phyloP scores from a whole-genome alignment of 2,329 filamentous ascomycete species.

The Parascedosporium putredinis region DNA sequence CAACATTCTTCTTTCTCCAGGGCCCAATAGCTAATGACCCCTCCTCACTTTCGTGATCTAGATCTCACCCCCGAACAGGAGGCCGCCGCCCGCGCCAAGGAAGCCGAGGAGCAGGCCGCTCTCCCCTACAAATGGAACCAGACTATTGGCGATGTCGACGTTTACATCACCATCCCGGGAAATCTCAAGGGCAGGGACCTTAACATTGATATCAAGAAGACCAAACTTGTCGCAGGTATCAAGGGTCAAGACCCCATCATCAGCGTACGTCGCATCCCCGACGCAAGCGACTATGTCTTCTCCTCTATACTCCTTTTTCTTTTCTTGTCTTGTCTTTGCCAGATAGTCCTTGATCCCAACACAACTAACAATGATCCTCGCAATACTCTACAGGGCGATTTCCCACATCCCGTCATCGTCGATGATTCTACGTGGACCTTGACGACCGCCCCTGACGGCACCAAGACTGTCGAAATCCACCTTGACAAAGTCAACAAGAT shows the following conservation, averaged over 20 bases:
- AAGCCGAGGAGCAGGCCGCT: slow-evolving; percentile 76
- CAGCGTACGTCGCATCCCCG: slow-evolving; percentile 43
- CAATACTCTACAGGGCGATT: slow-evolving; percentile 53
- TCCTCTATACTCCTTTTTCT: not conserved
- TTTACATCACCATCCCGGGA: slow-evolving; percentile 66
- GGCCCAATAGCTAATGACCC: not conserved
- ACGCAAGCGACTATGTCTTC: too few relatives aligned
- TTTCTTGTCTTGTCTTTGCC: not conserved
- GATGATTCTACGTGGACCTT: slow-evolving; percentile 97
- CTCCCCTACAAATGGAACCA: slow-evolving; percentile 98
- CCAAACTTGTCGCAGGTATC: slow-evolving; percentile 64
- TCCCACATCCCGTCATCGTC: slow-evolving; percentile 66
- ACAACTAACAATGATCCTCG: not conserved
- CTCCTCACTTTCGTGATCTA: too few relatives aligned
- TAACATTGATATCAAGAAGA: slow-evolving; percentile 72
- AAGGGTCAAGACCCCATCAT: slow-evolving; percentile 84
- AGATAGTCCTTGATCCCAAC: too few relatives aligned
- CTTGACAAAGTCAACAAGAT: slow-evolving; percentile 95
- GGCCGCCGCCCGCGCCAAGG: slow-evolving; percentile 54
- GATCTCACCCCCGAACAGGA: slow-evolving; percentile 46
- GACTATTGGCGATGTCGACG: slow-evolving; percentile 77
- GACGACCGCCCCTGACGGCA: slow-evolving; percentile 58
- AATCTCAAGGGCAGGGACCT: slow-evolving; percentile 81
- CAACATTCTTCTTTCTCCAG: slow-evolving; percentile 1
- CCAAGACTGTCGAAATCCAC: slow-evolving; percentile 62